Base-by-base conservation (phyloP, 2,329 filamentous ascomycete species). In the Fusarium pseudoanthophilum region DNA sequence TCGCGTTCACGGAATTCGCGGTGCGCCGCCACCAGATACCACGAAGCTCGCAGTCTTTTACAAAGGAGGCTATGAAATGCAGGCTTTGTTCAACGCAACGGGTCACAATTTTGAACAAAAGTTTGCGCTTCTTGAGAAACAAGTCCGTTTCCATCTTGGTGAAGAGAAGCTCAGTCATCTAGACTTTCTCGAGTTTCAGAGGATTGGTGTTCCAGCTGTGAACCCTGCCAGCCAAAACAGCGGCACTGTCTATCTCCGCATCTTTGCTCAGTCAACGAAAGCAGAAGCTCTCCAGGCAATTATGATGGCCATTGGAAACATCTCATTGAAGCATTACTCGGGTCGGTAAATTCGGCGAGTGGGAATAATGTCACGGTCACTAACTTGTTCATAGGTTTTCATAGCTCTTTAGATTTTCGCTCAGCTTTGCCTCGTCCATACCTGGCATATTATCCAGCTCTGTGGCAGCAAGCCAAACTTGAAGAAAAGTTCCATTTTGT, bases 311-410 rank as follows among this genome's bases (percentile, higher is more conserved):
- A 28, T 42, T 40, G 42, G 42, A 20, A 45, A n/a, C 24, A 36
- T 58, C 20, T 58, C 55, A n/a, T 11, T 58, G n/a, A 58, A 28
- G n/a, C 55, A 58, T 49, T 58, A 48, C 10, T 58, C 40, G 2
- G 55, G 53, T 36, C 3, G 4, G 46, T 10, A 7, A 9, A n/a
- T n/a, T 15, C 21, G 3, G 3, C 10, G 15, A 32, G 11, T 24
- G 5, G n/a, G 20, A 51, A 14, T 20, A 7, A 20, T 14, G 0
- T 1, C 20, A 26, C 2, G 8, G 14, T 48, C 2, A 28, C 39
- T 48, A 21, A 48, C 30, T 26, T 18, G 4, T n/a, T 6, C 5
- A 1, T 2, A 58, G 55, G 55, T 7, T 48, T 58, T 11, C 55
- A 58, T 18, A 48, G 40, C n/a, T 58, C 55, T 16, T 48, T 58